Base-by-base conservation (phyloP, 1,284 basidiomycete species). In the Pascua sp. region DNA sequence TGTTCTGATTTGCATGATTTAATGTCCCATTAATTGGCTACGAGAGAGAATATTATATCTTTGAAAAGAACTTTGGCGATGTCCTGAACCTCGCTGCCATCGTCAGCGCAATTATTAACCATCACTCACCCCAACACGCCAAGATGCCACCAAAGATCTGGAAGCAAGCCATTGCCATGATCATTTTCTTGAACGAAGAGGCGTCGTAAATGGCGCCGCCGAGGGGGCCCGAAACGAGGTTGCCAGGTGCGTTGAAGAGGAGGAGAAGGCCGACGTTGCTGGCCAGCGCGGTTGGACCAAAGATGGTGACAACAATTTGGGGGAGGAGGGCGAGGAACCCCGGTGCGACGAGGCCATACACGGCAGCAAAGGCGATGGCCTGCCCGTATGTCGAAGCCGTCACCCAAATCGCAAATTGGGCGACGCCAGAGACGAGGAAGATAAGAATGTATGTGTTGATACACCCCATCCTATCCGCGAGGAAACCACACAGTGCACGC, bases 271-370 rank as follows among this genome's bases (percentile, higher is more conserved):
- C 71, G 4, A 69, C 65, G 45, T 72, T 72, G 5, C 65, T 65
- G 12, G 71, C 71, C 7, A 72, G 59, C 45, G 68, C 65, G 2
- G 56, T 44, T 0, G 67, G 64, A 2, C 71, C 71, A 43, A 72
- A 69, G 5, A 72, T 24, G 18, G 68, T 65, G 1, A 69, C 67
- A 17, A 68, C 63, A 38, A 69, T 68, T 49, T 70, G 68, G 1
- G 71, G 71, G 42, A 72, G 51, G 13, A 72, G 56, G 3, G 67
- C 65, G 2, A 68, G 47, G 39, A 63, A 72, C 3, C 68, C 68
- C 1, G 71, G 68, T 5, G 71, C 69, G 10, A 60, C 42, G 8
- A 61, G 45, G 39, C 56, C 62, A 32, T 56, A 63, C 11, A 63
- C 10, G 2, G 46, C 53, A 2, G 43, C 55, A 46, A 63, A 60